Percentiles rank a stretch among this genome's conserved stretches.
These are phyloP conservation scores for Leptodermis oblonga DNA, from an alignment of 257 asterid species.

Conservation along the genomic window DNA sequence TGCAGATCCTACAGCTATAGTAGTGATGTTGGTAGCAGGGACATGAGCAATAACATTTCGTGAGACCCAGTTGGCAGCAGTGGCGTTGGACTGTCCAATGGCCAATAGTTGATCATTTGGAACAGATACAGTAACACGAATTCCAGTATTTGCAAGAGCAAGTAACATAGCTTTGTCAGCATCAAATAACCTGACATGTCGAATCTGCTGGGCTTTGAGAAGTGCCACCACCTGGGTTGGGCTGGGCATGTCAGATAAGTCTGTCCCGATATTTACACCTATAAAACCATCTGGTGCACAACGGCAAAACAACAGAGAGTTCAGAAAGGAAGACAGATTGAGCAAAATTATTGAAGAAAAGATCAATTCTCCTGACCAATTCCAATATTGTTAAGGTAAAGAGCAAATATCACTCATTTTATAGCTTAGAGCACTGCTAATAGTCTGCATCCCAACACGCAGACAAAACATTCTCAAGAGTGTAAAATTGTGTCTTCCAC, in stretches of 20 bases:
- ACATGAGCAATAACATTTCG: constrained; percentile 62
- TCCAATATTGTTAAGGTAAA: neutral
- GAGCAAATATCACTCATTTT: neutral
- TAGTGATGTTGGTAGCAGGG: constrained; percentile 84
- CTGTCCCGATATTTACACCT: constrained; percentile 81
- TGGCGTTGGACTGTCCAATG: constrained; percentile 79
- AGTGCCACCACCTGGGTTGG: constrained; percentile 85
- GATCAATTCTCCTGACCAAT: neutral
- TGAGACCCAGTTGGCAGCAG: constrained; percentile 89
- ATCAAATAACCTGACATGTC: constrained; percentile 64
- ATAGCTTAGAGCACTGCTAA: neutral
- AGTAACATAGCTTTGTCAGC: constrained; percentile 65
- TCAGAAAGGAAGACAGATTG: neutral
- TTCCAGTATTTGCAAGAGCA: constrained; percentile 78
- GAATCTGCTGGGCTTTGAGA: constrained; percentile 77
- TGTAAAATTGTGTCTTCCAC: neutral
- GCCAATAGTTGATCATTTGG: constrained; percentile 83
- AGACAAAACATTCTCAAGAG: neutral
- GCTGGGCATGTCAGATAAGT: constrained; percentile 76
- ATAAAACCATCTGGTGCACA: constrained; percentile 53
- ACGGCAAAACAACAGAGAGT: constrained; percentile 2
- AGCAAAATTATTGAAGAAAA: neutral
- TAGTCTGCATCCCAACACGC: neutral
- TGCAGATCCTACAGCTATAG: constrained; percentile 81
- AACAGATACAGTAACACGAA: constrained; percentile 61